Evolutionary conservation across 805 yeast genomes (phyloP), one percentile per base, ranked within the genome.

Genomic region (Ogataea chonburiensis): DNA sequence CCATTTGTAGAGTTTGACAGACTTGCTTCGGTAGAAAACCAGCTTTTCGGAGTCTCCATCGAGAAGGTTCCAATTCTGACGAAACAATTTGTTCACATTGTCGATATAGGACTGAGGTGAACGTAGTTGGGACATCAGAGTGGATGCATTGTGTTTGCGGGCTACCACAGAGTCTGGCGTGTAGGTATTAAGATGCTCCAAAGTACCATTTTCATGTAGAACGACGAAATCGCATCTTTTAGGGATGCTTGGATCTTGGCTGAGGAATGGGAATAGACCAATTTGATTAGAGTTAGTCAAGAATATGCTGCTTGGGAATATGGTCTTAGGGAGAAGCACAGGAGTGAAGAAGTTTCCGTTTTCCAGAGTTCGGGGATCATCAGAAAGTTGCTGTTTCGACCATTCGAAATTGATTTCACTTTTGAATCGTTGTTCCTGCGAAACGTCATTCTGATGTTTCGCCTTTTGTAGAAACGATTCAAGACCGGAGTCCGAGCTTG

Each of bases 331-430:
- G n/a, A 60, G 26, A 38, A 53, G 43, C 24, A 67, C 47, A 1
- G 78, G 75, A n/a, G 70, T 63, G 52, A 73, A 73, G 41, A 71
- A 73, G 35, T 67, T 68, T 6, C 58, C 52, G 11, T 59, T 48
- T 31, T 64, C 71, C 10, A 76, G 45, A 0, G 75, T 56, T 28
- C 70, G 53, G 5, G 69, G 62, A n/a, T 61, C 48, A 8, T 40
- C 35, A 12, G 57, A 50, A 24, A 50, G 46, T 46, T 61, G 57
- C 26, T 64, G 58, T 23, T 49, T 61, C 25, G 74, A 66, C 73
- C 77, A 74, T 35, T 76, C 81, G 41, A 61, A 75, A 0, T 81
- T 79, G 25, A 67, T 65, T 24, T 61, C 51, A 30, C 70, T 71
- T 23, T 77, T 66, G 48, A 73, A 75, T 25, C 62, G 50, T 24